Percentiles rank a stretch among this genome's conserved stretches.
Conservation (phyloP, 768 basidiomycete species). For the Naganishia vaughanmartiniae region DNA sequence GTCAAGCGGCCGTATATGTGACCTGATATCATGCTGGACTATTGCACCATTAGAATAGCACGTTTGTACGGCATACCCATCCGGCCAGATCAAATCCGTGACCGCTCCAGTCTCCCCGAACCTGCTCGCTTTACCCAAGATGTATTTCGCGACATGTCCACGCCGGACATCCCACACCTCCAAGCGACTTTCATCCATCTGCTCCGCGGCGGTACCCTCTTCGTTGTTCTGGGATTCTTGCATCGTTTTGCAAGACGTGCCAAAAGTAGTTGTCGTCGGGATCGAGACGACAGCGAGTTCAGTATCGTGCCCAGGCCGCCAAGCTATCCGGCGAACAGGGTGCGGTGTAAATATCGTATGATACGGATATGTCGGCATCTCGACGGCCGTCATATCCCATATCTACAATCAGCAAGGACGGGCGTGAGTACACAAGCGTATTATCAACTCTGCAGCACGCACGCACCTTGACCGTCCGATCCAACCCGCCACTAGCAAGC, state of each 20-base stretch:
- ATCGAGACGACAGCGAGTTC: conserved; percentile 48
- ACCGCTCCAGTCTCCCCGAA: conserved; percentile 31
- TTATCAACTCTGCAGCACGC: neutral
- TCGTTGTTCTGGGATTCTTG: conserved; percentile 7
- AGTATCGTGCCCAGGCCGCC: conserved; percentile 48
- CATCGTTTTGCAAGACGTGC: neutral
- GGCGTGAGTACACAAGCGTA: neutral
- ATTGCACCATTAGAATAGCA: conserved; percentile 46
- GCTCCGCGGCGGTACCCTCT: neutral
- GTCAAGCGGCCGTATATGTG: conserved; percentile 42
- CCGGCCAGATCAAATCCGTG: conserved; percentile 42
- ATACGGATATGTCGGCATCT: conserved; percentile 35
- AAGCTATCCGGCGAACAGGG: conserved; percentile 44
- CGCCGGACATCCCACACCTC: conserved; percentile 51
- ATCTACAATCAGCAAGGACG: conserved; percentile 36
- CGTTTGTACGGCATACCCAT: conserved; percentile 39
- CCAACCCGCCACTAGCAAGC: conserved; percentile 49
- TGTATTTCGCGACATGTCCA: conserved; percentile 47
- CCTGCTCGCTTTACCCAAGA: conserved; percentile 33
- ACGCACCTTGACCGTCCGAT: conserved; percentile 47
- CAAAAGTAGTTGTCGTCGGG: conserved; percentile 2
- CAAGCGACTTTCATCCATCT: conserved; percentile 40
- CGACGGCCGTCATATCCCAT: conserved; percentile 47
- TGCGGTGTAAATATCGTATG: conserved; percentile 45
- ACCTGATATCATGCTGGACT: conserved; percentile 39